Percentiles rank a stretch among this genome's conserved stretches.
phyloP scores from a whole-genome alignment of 805 yeast species.

The Hermanozyma aechmeae region DNA sequence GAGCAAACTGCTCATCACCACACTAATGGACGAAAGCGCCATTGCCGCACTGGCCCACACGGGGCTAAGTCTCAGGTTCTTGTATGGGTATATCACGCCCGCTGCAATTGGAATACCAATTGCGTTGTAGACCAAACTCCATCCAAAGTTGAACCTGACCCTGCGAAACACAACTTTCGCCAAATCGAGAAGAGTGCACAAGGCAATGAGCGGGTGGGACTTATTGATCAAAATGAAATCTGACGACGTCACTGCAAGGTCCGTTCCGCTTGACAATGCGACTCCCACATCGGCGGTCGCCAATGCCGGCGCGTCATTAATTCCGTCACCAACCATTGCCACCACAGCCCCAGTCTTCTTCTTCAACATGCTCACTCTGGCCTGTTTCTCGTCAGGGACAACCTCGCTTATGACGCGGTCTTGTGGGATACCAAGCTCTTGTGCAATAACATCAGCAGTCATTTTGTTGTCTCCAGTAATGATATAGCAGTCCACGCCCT shows the following conservation, averaged over 20 bases:
- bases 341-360: slow-evolving; percentile 15
- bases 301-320: slow-evolving; percentile 95
- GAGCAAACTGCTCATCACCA: slow-evolving; percentile 46
- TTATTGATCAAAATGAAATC: slow-evolving; percentile 61
- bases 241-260: slow-evolving; percentile 64
- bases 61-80: slow-evolving; percentile 46
- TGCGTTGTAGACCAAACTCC: slow-evolving; percentile 50
- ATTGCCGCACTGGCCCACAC: slow-evolving; percentile 64
- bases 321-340: slow-evolving; percentile 95
- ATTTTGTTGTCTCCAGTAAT: slow-evolving; percentile 63
- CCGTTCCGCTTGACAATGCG: slow-evolving; percentile 71
- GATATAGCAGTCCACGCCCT: slow-evolving; percentile 58
- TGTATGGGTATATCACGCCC: slow-evolving; percentile 52
- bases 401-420: slow-evolving; percentile 58
- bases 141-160: slow-evolving; percentile 47
- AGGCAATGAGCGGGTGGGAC: slow-evolving; percentile 37
- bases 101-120: slow-evolving; percentile 58
- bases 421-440: slow-evolving; percentile 44
- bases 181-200: slow-evolving; percentile 46
- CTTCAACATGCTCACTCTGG: slow-evolving; percentile 47
- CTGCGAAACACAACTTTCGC: slow-evolving; percentile 42
- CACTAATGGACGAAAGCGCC: slow-evolving; percentile 53
- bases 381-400: slow-evolving; percentile 65
- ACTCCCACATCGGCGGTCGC: slow-evolving; percentile 84
- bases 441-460: slow-evolving; percentile 63